Percentiles rank a stretch among this genome's conserved stretches.
phyloP scores from a whole-genome alignment of 2,329 filamentous ascomycete species.

The Cladophialophora immunda region DNA sequence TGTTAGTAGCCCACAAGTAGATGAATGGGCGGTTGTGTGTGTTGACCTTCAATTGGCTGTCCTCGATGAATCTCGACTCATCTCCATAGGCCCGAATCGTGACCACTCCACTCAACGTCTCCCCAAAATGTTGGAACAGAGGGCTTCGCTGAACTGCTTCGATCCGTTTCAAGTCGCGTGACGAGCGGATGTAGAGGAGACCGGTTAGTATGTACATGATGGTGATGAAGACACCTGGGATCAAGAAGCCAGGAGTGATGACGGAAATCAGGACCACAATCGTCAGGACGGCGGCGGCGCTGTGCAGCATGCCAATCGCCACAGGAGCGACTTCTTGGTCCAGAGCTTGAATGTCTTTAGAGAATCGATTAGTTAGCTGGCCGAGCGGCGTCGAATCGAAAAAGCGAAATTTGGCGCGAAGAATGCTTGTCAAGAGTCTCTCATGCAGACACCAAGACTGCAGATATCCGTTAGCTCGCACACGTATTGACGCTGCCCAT shows the following conservation, averaged over 20 bases:
- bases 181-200: conserved; percentile 87
- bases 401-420: conserved; percentile 93
- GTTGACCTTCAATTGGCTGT: conserved; percentile 89
- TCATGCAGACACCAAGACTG: conserved; percentile 77
- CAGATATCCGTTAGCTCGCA: background rate
- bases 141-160: conserved; percentile 95
- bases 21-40: conserved; percentile 92
- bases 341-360: conserved; percentile 92
- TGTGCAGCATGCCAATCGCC: conserved; percentile 78
- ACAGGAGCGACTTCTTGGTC: conserved; percentile 96
- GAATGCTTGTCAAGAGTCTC: conserved; percentile 77
- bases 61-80: conserved; percentile 88
- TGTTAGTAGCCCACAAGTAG: conserved; percentile 94
- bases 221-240: conserved; percentile 86
- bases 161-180: conserved; percentile 92
- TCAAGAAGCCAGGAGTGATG: conserved; percentile 89
- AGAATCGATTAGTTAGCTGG: conserved; percentile 98
- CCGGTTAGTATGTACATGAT: conserved; percentile 83
- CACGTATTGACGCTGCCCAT: background rate
- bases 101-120: conserved; percentile 92
- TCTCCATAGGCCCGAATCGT: conserved; percentile 97
- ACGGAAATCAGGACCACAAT: conserved; percentile 86
- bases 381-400: conserved; percentile 96
- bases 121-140: conserved; percentile 96
- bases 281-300: conserved; percentile 75